These are phyloP conservation scores for Barnettozyma populi DNA, from an alignment of 805 yeast species.

Conservation along the genomic window DNA sequence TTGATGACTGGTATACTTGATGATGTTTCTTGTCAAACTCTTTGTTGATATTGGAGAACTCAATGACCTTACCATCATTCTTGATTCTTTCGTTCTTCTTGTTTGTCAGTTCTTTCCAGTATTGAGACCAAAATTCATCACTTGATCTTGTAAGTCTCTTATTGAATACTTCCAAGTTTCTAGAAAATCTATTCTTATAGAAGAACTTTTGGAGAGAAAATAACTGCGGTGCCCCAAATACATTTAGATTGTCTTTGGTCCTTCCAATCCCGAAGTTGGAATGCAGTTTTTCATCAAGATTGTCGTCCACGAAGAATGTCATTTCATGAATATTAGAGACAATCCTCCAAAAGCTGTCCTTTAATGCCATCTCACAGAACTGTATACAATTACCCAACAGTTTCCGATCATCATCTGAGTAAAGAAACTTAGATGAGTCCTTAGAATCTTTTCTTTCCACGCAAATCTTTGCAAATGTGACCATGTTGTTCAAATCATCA, in stretches of 20 bases:
- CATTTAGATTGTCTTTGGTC: conserved; percentile 27
- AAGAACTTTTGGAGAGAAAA: conserved; percentile 45
- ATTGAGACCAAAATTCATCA: conserved; percentile 45
- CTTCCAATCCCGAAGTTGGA: conserved; percentile 41
- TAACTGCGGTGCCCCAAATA: conserved; percentile 59
- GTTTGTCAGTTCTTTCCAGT: conserved; percentile 41
- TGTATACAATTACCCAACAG: conserved; percentile 40
- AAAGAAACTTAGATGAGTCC: conserved; percentile 24
- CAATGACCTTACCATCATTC: conserved; percentile 31
- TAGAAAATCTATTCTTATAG: conserved; percentile 45
- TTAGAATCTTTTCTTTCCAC: conserved; percentile 31
- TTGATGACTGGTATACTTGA: not conserved
- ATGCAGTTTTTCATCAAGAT: conserved; percentile 36
- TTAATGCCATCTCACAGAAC: conserved; percentile 43
- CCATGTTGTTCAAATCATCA: conserved; percentile 49
- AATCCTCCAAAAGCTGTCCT: conserved; percentile 52
- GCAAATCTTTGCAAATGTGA: conserved; percentile 42
- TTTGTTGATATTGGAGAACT: conserved; percentile 20
- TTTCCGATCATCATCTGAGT: conserved; percentile 33
- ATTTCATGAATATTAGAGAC: conserved; percentile 59
- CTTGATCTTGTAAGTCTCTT: conserved; percentile 32
- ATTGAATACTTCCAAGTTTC: conserved; percentile 25
- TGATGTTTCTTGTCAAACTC: conserved; percentile 22
- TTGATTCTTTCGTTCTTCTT: conserved; percentile 34
- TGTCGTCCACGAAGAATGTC: conserved; percentile 45